Evolutionary conservation across 208 protist genomes (phyloP), one percentile per base, ranked within the genome.

Genomic region (Polymyxa betae): DNA sequence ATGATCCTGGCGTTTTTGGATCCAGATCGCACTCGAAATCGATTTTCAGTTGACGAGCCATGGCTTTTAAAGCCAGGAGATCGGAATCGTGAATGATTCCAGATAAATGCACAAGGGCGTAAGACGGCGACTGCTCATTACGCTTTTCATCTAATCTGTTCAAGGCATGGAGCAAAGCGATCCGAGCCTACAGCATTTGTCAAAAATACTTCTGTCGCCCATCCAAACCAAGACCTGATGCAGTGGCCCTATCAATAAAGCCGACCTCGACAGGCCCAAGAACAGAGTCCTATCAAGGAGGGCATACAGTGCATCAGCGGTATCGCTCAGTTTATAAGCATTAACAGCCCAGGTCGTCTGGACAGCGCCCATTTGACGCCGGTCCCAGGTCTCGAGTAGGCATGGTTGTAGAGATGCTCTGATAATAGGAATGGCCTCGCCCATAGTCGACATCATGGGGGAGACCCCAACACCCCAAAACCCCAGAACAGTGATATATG

Each of bases 1-100:
- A 82, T 43, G 72, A 82, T 43, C 16, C 5, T n/a, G 5, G 5
- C 5, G 12, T 43, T 5, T 45, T n/a, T 12, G 5, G 35, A n/a
- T 45, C n/a, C 54, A 32, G 20, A n/a, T 43, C 72, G 72, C n/a
- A 12, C 5, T 82, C 72, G 72, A 82, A 82, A 20, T 82, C 72
- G 72, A 82, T 82, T 45, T 82, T 35, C 72, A 82, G 40, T n/a
- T 82, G 72, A 20, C 72, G n/a, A 12, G 72, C n/a, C 72, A 82
- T 35, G 5, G 72, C 40, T 43, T 82, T 82, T n/a, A 82, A 82
- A 38, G 72, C 72, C 35, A 82, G 5, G 16, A 12, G 16, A 43
- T 82, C 72, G 5, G n/a, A 38, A n/a, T 5, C 5, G 72, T 82
- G 72, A 5, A 82, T 20, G 5, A 82, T 35, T 35, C 72, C 72